Conservation (phyloP, 148 eudicot genomes). For the Fagopyrum homotropicum region DNA sequence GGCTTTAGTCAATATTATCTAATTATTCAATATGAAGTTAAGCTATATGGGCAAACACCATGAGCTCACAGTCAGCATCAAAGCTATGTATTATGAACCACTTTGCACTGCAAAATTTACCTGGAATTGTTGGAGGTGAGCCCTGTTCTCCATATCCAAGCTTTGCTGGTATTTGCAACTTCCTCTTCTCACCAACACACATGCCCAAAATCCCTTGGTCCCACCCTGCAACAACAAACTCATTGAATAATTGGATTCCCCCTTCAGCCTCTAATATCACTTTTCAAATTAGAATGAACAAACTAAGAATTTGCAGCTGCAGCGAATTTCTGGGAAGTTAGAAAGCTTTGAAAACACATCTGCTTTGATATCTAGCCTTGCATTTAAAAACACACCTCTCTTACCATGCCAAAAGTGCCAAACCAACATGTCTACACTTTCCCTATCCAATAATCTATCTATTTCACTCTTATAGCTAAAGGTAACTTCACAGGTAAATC, state of each 20-base stretch:
- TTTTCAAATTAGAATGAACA: neutral
- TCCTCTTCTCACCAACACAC: conserved; percentile 97
- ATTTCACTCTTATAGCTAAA: neutral
- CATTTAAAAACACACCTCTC: neutral
- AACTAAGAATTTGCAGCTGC: neutral
- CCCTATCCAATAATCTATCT: neutral
- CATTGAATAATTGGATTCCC: neutral
- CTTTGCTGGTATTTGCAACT: conserved; percentile 85
- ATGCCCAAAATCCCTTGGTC: conserved; percentile 95
- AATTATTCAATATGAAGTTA: too few relatives aligned
- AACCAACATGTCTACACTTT: neutral
- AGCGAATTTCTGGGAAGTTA: neutral
- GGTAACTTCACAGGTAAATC: neutral
- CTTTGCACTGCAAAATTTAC: conserved; percentile 26
- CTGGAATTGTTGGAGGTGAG: conserved; percentile 94
- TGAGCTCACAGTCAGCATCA: too few relatives aligned
- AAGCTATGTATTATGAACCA: neutral
- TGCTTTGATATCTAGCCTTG: neutral
- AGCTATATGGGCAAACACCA: too few relatives aligned
- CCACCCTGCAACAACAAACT: conserved; percentile 58
- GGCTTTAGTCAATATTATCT: too few relatives aligned
- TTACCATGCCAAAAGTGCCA: neutral
- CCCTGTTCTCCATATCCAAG: conserved; percentile 87
- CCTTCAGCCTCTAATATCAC: neutral
- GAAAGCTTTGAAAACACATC: neutral